Conservation (phyloP, 352 stramenopile genomes). For the Hyaloperonospora arabidopsidis region DNA sequence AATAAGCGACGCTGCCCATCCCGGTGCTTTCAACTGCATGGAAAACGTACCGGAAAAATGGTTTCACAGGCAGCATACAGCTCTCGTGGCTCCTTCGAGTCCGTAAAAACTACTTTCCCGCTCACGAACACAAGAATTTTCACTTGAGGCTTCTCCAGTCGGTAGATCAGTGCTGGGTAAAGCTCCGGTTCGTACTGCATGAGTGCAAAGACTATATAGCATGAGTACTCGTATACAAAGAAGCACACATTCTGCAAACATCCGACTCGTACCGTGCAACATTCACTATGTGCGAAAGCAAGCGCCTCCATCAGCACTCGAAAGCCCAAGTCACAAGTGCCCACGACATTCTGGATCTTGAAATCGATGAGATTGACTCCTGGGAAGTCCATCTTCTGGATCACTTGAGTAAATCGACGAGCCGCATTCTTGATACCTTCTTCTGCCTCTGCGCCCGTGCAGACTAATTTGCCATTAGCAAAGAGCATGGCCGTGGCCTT, state of each 20-base stretch:
- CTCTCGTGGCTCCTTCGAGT: slow-evolving; percentile 81
- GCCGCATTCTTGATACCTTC: slow-evolving; percentile 68
- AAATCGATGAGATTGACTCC: slow-evolving; percentile 84
- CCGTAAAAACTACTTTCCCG: slow-evolving; percentile 96
- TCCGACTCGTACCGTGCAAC: slow-evolving; percentile 47
- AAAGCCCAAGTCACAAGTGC: slow-evolving; percentile 59
- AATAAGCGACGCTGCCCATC: slow-evolving; percentile 2
- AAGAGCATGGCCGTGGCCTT: slow-evolving; percentile 79
- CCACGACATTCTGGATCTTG: slow-evolving; percentile 83
- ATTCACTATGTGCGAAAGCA: slow-evolving; percentile 62
- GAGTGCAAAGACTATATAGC: neutral
- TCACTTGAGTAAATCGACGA: slow-evolving; percentile 75
- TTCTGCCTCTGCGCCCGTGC: slow-evolving; percentile 62
- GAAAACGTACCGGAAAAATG: slow-evolving; percentile 57
- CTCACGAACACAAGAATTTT: slow-evolving; percentile 99
- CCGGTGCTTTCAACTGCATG: neutral
- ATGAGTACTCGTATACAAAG: neutral
- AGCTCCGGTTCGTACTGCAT: slow-evolving; percentile 96
- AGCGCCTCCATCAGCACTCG: slow-evolving; percentile 77
- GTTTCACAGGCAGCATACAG: slow-evolving; percentile 76
- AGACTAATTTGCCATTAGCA: slow-evolving; percentile 77
- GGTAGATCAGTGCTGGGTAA: slow-evolving; percentile 98
- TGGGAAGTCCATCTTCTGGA: slow-evolving; percentile 81
- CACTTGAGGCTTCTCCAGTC: slow-evolving; percentile 92
- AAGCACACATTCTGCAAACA: neutral